Base-by-base conservation (phyloP, 1,139 yeast genomes). In the Hemisphaericaspora xylofermentans region DNA sequence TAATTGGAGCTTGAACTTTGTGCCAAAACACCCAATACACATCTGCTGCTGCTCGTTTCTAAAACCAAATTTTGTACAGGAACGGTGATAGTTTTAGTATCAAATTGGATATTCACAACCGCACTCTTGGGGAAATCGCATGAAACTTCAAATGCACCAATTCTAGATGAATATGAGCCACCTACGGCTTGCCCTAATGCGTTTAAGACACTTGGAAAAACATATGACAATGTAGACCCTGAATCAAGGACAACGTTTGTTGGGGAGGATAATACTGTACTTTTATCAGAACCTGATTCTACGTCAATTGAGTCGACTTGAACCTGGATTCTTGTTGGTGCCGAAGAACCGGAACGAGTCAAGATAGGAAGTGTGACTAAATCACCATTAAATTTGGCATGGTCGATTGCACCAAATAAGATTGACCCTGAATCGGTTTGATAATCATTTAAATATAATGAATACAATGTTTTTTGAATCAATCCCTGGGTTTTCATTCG, bases 401-500 rank as follows among this genome's bases (percentile, higher is more conserved):
- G 29, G 14, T 32, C 35, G 19, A 32, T 32, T 19, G 35, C 39
- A 8, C 39, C 39, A 36, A 36, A 36, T 24, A 36, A 36, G 6
- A 36, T 16, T n/a, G 27, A 13, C 2, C 77, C 80, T 2, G 30
- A 62, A 53, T 2, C 38, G 27, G 58, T 50, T 38, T 48, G 57
- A 1, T 52, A 36, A 15, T 60, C 60, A 43, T 72, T 70, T 43
- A 81, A 66, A 62, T 75, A 80, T 64, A 57, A 78, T 53, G 62
- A 83, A 54, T 80, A 84, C 1, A 77, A 74, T 36, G 62, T 66
- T 43, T 72, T 72, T 21, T 68, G 4, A 17, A 32, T 32, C 10
- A 32, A 9, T 2, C 35, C 35, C n/a, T 21, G 35, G 19, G 9
- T 19, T 10, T 8, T 22, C 21, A 13, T 14, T 21, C 13, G 16